Evolutionary conservation across 139 green algal species (phyloP).

Genomic region (Desmodesmus armatus): DNA sequence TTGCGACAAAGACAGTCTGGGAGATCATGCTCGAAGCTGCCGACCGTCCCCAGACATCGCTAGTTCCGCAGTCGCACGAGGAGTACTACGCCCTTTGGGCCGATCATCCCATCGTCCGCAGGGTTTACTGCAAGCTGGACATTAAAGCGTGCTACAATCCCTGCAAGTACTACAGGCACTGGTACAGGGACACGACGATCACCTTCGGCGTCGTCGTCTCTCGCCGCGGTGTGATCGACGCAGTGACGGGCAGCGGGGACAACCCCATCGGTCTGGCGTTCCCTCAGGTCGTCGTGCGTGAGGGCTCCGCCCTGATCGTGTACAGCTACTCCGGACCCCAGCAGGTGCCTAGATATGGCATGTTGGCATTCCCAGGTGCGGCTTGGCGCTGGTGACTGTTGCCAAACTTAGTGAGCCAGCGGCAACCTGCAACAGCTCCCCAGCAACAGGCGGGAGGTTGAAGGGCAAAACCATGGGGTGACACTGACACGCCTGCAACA

Average conservation of each 20-base stretch:
- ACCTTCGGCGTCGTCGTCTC: conserved; percentile 23
- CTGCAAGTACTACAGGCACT: conserved; percentile 44
- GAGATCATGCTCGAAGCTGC: too few species aligned
- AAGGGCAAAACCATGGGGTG: too few species aligned
- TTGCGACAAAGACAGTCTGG: too few species aligned
- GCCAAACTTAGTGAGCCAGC: too few species aligned
- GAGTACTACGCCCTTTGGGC: conserved; percentile 31
- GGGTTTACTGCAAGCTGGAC: conserved; percentile 34
- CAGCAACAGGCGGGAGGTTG: too few species aligned
- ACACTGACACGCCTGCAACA: too few species aligned
- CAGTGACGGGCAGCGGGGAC: background rate
- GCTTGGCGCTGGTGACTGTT: background rate
- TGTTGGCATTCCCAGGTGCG: conserved; percentile 32
- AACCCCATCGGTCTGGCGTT: conserved; percentile 31
- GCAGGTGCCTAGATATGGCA: background rate
- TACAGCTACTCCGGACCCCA: conserved; percentile 35
- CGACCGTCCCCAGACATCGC: too few species aligned
- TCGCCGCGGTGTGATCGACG: conserved; percentile 17
- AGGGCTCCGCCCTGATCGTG: conserved; percentile 23
- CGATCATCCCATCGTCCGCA: conserved; percentile 42
- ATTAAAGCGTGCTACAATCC: conserved; percentile 25
- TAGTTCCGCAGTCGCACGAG: too few species aligned
- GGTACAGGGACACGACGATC: conserved; percentile 17
- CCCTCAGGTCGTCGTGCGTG: conserved; percentile 36
- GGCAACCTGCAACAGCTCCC: too few species aligned